A percentile compares a stretch with the other conserved stretches of the same genome.
Evolutionary conservation across 805 yeast genomes (phyloP).

Genomic region (Yarrowia alimentaria): DNA sequence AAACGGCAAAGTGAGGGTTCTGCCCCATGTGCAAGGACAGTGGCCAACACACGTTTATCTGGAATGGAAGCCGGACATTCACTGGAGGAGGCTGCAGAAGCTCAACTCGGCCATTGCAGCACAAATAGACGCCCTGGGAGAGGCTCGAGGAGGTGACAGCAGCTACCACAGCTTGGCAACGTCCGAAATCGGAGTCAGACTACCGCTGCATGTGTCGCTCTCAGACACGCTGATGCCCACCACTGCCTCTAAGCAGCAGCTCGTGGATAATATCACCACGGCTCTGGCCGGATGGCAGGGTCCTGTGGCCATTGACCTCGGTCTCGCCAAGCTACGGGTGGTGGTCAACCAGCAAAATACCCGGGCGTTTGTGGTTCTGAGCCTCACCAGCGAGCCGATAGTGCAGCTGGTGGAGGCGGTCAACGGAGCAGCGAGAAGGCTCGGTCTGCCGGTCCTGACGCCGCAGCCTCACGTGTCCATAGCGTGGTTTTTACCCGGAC

Average conservation of each 20-base stretch:
- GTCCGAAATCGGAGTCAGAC: slow-evolving; percentile 32
- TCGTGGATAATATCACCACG: slow-evolving; percentile 5
- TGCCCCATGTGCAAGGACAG: slow-evolving; percentile 33
- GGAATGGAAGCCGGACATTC: slow-evolving; percentile 34
- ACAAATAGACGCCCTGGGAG: no score
- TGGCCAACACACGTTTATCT: slow-evolving; percentile 37
- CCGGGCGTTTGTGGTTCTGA: slow-evolving; percentile 29
- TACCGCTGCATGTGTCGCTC: slow-evolving; percentile 36
- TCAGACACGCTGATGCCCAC: slow-evolving; percentile 36
- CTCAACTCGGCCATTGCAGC: no score
- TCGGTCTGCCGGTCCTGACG: not conserved
- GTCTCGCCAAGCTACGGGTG: slow-evolving; percentile 20
- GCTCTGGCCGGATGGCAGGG: not conserved
- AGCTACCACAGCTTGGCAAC: slow-evolving; percentile 30
- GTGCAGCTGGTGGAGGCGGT: not conserved
- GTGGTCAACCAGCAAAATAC: slow-evolving; percentile 29
- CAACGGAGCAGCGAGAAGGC: not conserved
- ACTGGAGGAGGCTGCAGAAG: slow-evolving; percentile 5
- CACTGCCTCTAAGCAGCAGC: slow-evolving; percentile 24
- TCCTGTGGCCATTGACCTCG: not conserved
- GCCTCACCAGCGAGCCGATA: not conserved
- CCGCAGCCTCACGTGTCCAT: slow-evolving; percentile 30
- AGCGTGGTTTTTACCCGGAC: slow-evolving; percentile 28
- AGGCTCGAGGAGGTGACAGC: not conserved
- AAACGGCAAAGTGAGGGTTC: slow-evolving; percentile 31